Conservation (phyloP, 352 stramenopile species). For the Globisporangium viniferum region DNA sequence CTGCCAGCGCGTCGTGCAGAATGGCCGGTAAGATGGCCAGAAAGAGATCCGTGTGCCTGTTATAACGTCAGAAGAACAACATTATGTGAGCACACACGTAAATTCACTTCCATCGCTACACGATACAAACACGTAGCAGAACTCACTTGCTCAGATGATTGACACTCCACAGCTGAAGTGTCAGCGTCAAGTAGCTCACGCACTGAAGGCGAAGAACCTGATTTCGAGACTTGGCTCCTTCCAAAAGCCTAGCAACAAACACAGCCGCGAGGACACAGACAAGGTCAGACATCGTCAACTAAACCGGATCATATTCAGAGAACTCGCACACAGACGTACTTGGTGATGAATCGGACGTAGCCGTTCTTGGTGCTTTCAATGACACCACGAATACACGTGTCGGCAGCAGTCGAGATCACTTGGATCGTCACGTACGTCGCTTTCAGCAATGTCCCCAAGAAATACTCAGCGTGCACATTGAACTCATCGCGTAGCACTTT, state of each 20-base stretch:
- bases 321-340: conserved; percentile 37
- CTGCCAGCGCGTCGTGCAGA: conserved; percentile 62
- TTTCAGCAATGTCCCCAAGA: conserved; percentile 69
- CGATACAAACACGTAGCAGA: not conserved
- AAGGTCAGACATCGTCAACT: not conserved
- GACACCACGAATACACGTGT: conserved; percentile 69
- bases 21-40: conserved; percentile 52
- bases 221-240: conserved; percentile 71
- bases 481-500: conserved; percentile 68
- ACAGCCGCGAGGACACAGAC: not conserved
- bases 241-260: conserved; percentile 48
- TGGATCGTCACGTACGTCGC: conserved; percentile 87
- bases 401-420: conserved; percentile 74
- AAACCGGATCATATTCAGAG: not conserved
- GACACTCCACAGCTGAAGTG: conserved; percentile 57
- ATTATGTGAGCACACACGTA: not conserved
- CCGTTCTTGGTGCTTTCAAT: conserved; percentile 73
- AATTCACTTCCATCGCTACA: not conserved
- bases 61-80: not conserved
- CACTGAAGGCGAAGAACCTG: conserved; percentile 73
- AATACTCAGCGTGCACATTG: conserved; percentile 72
- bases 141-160: conserved; percentile 73
- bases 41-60: conserved; percentile 59
- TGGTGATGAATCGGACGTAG: conserved; percentile 67
- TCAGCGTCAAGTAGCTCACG: conserved; percentile 76